Conservation (phyloP, 305 asterid genomes). For the Fraxinus greggii region DNA sequence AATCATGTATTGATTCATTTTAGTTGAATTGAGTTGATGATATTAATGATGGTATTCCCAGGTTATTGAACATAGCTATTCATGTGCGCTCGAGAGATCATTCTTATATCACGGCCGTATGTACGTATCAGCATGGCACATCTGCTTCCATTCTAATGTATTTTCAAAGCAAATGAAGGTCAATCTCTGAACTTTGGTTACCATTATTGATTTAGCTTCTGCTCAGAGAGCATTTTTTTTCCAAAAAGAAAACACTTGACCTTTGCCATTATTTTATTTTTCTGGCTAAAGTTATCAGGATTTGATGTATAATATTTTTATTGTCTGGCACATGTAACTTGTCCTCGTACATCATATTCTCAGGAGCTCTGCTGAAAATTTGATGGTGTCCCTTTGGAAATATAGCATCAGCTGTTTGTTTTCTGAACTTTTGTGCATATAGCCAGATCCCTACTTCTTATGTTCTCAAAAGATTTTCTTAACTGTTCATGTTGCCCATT, state of each 20-base stretch:
- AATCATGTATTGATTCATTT: conserved; percentile 7
- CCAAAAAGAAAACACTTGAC: conserved; percentile 1
- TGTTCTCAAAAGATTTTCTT: not conserved
- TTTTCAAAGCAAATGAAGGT: conserved; percentile 98
- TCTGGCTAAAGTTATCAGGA: not conserved
- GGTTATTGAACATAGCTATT: conserved; percentile 89
- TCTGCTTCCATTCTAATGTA: conserved; percentile 92
- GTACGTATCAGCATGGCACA: conserved; percentile 83
- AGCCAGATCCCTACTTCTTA: not conserved
- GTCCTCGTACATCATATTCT: not conserved
- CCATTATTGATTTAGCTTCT: conserved; percentile 18
- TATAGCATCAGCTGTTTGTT: not conserved
- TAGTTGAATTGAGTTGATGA: conserved; percentile 21
- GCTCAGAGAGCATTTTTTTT: conserved; percentile 1
- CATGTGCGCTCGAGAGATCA: conserved; percentile 96
- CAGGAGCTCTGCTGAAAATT: not conserved
- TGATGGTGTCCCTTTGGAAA: not conserved
- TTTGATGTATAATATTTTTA: not conserved
- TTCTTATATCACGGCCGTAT: conserved; percentile 92
- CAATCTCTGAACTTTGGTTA: conserved; percentile 22
- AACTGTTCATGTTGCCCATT: not conserved
- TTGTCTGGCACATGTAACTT: not conserved
- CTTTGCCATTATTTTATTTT: not conserved
- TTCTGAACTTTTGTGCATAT: not conserved
- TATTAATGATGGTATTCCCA: conserved; percentile 34